Base-by-base conservation (phyloP, 202 grass and related monocot genomes). In the Zoysia matrella region DNA sequence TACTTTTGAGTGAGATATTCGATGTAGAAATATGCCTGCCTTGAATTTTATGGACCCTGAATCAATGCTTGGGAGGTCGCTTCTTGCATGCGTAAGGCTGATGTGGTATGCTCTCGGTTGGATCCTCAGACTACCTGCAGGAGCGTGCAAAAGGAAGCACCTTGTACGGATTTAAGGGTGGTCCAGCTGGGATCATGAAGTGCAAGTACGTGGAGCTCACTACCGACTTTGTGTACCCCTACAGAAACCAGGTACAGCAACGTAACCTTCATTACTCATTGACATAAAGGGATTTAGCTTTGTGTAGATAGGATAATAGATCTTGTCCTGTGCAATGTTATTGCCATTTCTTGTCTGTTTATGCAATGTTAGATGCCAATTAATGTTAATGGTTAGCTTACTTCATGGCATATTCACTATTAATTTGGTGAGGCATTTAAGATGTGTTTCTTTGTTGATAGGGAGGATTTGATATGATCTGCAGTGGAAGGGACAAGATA, bases 381-480 rank as follows among this genome's bases (percentile, higher is more conserved):
- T 58, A 67, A 66, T 65, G 9, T 71, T 66, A 52, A 56, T 57
- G 2, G 8, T 50, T 66, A 43, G 13, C 5, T n/a, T 9, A 15
- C 1, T 69, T 67, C 8, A 55, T 0, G 50, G 48, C 8, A 46
- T 60, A 47, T 82, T 8, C 6, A 22, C 46, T 9, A 3, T 57
- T 82, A 18, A 7, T 67, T n/a, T 46, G 0, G 0, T 53, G 16
- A 36, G 10, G 12, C 16, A 67, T 53, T 61, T 47, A 40, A 70
- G 68, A 18, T 30, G 69, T 74, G 14, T 65, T 47, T 30, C 64
- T 54, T 80, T 67, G 51, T 62, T 50, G 39, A 83, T 70, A 98
- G 96, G 96, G 96, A 46, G 96, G 96, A 73, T 99, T 99, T 69
- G 96, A 99, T 71, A 99, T 99, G 96, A 99, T 99, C 80, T 99